Evolutionary conservation across 768 basidiomycete species (phyloP), one percentile per base, ranked within the genome.

Genomic region (Tremella mesenterica): DNA sequence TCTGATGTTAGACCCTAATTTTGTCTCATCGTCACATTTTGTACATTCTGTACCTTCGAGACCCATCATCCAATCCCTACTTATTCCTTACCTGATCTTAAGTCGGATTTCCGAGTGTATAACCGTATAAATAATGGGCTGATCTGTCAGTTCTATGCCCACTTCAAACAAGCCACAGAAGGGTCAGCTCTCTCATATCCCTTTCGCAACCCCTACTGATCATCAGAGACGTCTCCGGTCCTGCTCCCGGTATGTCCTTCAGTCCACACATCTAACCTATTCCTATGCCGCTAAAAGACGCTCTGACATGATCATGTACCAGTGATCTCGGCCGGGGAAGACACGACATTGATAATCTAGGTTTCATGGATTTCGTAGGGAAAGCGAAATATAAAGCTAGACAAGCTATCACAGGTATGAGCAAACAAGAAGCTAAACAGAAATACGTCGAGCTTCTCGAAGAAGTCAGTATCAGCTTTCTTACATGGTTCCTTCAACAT

Each of bases 311-410:
- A 21, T 10, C 23, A 21, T 21, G 13, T 16, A 44, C 2, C 43
- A 16, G 18, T 23, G n/a, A 23, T 25, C 43, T 44, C 43, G 25
- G 13, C 4, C 43, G 14, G 43, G 12, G 18, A 36, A 16, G 3
- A 16, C 14, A n/a, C 43, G n/a, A 16, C 43, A 23, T n/a, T 36
- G 44, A 23, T 26, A 23, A 5, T 25, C 21, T 86, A 39, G 87
- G 88, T 39, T 53, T 90, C 76, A 70, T 95, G 33, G 88, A 93
- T 71, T 92, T 95, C 67, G 75, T 76, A 20, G 92, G 85, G 60
- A 91, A 86, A 75, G 84, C 83, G 59, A 97, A 96, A 78, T 93
- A 90, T 89, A 82, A 87, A 65, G 93, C 92, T 20, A 95, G 90
- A 88, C 79, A 82, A 10, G 67, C 59, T 2, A 78, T 85, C 57